Base-by-base conservation (phyloP, 306 rosid genomes). In the Lathyrus aphaca region DNA sequence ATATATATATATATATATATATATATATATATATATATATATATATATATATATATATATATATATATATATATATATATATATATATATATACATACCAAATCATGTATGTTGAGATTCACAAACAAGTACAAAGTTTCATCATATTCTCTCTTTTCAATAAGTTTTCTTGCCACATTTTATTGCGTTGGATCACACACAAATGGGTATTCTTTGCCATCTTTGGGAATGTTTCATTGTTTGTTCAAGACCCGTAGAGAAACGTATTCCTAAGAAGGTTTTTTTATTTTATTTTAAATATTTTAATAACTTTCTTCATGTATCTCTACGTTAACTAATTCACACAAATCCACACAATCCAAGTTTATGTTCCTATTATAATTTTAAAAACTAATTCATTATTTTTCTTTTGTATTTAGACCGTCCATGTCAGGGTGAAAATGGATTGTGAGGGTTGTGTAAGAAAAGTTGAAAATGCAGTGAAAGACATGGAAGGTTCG, bases 401-500 rank as follows among this genome's bases (percentile, higher is more conserved):
- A 48, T 61, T 13, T 54, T 35, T 18, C n/a, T 71, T 60, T 48
- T 10, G n/a, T 10, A 30, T 40, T 56, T 79, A 92, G 98, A 92
- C 87, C 13, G 96, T 92, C 39, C 83, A 86, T 21, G 54, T 92
- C 63, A 83, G 85, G 77, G 96, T 92, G 87, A 85, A 90, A 80
- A 90, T 90, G 96, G 93, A 88, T 77, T 92, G 98, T 61, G 87
- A 90, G 75, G 96, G 93, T 66, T 92, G 98, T 73, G 96, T 77
- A 55, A 83, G 77, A 74, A 86, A 69, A 78, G 92, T 92, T 32
- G 73, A 4, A 66, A 56, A 77, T 43, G 85, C 91, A 13, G 84
- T 86, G 49, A 25, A 86, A 39, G 59, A 56, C 78, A 54, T 92
- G 64, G 80, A 83, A 88, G 98, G 96, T 62, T 6, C 7, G 13